These are phyloP conservation scores for Fraxinus cuspidata DNA, from an alignment of 257 asterid genomes.

Conservation along the genomic window DNA sequence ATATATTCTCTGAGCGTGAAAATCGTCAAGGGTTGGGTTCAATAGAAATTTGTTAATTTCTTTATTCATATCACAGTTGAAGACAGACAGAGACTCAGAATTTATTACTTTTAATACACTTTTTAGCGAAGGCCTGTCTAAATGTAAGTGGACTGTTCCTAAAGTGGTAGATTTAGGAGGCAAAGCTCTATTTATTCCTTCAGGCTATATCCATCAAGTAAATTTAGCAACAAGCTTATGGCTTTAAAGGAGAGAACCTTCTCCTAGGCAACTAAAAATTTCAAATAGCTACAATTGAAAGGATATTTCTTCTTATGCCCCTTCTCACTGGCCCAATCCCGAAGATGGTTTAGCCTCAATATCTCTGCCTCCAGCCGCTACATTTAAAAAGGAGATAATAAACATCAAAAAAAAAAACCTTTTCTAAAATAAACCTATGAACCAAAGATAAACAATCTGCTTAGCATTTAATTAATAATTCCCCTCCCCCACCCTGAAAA, in stretches of 20 bases:
- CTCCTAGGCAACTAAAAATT: not conserved
- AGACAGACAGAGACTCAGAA: too few species aligned
- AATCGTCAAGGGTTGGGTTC: conserved; percentile 66
- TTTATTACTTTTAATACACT: too few species aligned
- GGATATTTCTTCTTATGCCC: conserved; percentile 65
- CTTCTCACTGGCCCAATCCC: conserved; percentile 64
- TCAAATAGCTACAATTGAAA: conserved; percentile 33
- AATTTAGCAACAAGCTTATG: too few species aligned
- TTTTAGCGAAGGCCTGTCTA: too few species aligned
- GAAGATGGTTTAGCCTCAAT: conserved; percentile 49
- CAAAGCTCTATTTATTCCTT: too few species aligned
- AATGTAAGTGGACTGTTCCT: too few species aligned
- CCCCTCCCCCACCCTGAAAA: too few species aligned
- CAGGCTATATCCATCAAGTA: too few species aligned
- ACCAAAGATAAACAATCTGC: not conserved
- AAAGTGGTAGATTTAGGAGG: too few species aligned
- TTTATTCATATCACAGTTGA: not conserved
- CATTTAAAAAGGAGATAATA: not conserved
- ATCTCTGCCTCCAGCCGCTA: conserved; percentile 59
- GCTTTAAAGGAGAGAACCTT: too few species aligned
- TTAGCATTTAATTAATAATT: too few species aligned
- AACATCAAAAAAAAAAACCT: not conserved
- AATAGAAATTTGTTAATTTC: not conserved
- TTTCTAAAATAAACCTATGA: too few species aligned
- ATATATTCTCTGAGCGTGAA: conserved; percentile 73